Evolutionary conservation across 352 stramenopile species (phyloP), one percentile per base, ranked within the genome.

Genomic region (Ochromonadaceae sp.): DNA sequence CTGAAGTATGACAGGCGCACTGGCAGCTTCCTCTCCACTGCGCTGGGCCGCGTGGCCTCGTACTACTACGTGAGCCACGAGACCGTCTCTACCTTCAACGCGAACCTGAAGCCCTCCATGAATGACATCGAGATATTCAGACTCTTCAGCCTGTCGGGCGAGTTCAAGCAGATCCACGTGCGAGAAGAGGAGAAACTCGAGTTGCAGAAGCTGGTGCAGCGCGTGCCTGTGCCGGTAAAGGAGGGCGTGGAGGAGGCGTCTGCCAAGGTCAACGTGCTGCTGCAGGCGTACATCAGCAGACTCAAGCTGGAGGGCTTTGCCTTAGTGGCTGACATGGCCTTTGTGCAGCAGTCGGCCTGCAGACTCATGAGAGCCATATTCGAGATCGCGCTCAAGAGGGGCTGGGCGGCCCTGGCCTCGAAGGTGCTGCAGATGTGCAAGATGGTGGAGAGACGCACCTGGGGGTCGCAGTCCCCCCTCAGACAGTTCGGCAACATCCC

Each of bases 41-140:
- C 90, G 5, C 80, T 99, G 3, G 95, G 95, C 30, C 82, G 90
- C 56, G 91, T 99, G 30, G 91, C 93, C 30, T 95, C 87, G 76
- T 91, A 99, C 73, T 99, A 97, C 75, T 99, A 99, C 77, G 92
- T 99, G 63, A 90, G 84, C 0, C 89, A 98, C 70, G 80, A 94
- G 53, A 97, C 88, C 22, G 98, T 99, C 81, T 85, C 89, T 44
- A 88, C 90, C 30, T 99, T 98, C 78, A 97, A 95, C 70, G 83
- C 97, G 67, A 92, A 97, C 66, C 74, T 99, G 65, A 95, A 96
- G 71, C 91, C 92, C 1, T 93, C 92, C 67, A 98, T 99, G 92
- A 95, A 88, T n/a, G 93, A 99, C 69, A 98, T 99, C 76, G 95
- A 99, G 68, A 83, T 99, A 30, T 81, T 99, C 56, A 81, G 93